A percentile compares a stretch with the other conserved stretches of the same genome.
These are phyloP conservation scores for Chlorella sp. DNA, from an alignment of 139 green algal species.

Conservation along the genomic window DNA sequence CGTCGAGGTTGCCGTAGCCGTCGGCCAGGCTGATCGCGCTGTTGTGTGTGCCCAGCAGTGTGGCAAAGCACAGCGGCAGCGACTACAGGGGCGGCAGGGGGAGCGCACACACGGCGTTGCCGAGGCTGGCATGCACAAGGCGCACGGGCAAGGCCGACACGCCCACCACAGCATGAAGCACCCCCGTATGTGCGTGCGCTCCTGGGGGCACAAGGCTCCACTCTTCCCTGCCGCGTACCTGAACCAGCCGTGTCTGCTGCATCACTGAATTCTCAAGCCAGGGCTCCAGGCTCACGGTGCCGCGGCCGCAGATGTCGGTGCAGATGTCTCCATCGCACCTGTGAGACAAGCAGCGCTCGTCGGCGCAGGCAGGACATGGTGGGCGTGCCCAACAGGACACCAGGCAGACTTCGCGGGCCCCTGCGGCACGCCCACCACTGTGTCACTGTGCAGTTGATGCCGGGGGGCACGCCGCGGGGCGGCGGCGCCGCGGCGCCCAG, in stretches of 20 bases:
- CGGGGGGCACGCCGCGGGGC: conserved; percentile 38
- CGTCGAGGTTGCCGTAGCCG: conserved; percentile 77
- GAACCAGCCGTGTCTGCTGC: conserved; percentile 48
- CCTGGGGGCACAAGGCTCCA: no score
- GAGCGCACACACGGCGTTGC: no score
- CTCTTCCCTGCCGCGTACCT: no score
- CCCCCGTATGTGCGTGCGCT: no score
- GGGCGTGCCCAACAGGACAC: neutral
- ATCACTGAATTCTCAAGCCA: conserved; percentile 54
- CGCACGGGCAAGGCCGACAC: no score
- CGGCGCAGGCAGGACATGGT: neutral
- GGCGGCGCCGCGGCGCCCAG: neutral
- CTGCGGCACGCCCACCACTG: conserved; percentile 33
- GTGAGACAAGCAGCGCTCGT: neutral
- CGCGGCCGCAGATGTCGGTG: conserved; percentile 60
- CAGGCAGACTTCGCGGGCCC: neutral
- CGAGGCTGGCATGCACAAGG: no score
- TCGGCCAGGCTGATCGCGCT: conserved; percentile 73
- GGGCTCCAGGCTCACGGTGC: conserved; percentile 54
- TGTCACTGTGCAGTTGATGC: conserved; percentile 37
- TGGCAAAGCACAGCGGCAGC: conserved; percentile 55
- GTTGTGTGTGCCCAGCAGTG: conserved; percentile 75
- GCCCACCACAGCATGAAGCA: no score
- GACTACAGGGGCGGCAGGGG: no score
- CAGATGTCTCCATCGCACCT: conserved; percentile 64